A percentile compares a stretch with the other conserved stretches of the same genome.
Conservation (phyloP, 805 yeast species). For the Hyphopichia homilentoma region DNA sequence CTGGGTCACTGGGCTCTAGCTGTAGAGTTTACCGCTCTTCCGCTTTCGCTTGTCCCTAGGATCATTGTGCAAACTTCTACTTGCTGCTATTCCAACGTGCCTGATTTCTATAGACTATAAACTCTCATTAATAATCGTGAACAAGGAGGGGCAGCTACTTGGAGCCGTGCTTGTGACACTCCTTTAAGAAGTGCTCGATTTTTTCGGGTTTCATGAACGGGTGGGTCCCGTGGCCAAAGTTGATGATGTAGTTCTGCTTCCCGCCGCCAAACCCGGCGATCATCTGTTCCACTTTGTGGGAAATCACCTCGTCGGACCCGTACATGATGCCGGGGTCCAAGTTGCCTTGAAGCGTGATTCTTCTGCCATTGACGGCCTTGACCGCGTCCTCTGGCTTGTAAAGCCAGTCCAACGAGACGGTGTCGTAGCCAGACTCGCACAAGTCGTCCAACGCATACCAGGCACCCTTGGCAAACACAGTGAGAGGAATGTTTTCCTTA, state of each 20-base stretch:
- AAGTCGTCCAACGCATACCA: slow-evolving; percentile 93
- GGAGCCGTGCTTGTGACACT: slow-evolving; percentile 77
- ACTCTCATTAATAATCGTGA: too few relatives aligned
- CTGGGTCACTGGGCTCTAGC: too few relatives aligned
- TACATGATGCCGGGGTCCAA: slow-evolving; percentile 93
- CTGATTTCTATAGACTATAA: too few relatives aligned
- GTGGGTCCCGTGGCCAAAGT: slow-evolving; percentile 97
- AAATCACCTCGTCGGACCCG: slow-evolving; percentile 79
- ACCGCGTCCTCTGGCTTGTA: slow-evolving; percentile 85
- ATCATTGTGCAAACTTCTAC: too few relatives aligned
- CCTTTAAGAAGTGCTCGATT: slow-evolving; percentile 78
- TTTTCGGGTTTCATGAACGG: slow-evolving; percentile 96
- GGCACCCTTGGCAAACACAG: slow-evolving; percentile 92
- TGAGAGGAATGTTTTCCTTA: slow-evolving; percentile 71
- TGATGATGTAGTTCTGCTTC: slow-evolving; percentile 83
- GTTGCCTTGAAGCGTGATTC: slow-evolving; percentile 90
- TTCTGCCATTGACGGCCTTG: slow-evolving; percentile 58
- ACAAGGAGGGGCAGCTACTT: slow-evolving; percentile 15
- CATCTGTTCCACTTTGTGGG: slow-evolving; percentile 82
- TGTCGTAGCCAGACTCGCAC: slow-evolving; percentile 76
- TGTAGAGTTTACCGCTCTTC: too few relatives aligned
- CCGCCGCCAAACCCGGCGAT: slow-evolving; percentile 92
- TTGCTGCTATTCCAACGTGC: too few relatives aligned
- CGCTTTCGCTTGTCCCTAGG: too few relatives aligned
- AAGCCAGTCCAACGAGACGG: slow-evolving; percentile 92